Conservation (phyloP, 495 filamentous ascomycete species). For the Aspergillus olivimuriae region DNA sequence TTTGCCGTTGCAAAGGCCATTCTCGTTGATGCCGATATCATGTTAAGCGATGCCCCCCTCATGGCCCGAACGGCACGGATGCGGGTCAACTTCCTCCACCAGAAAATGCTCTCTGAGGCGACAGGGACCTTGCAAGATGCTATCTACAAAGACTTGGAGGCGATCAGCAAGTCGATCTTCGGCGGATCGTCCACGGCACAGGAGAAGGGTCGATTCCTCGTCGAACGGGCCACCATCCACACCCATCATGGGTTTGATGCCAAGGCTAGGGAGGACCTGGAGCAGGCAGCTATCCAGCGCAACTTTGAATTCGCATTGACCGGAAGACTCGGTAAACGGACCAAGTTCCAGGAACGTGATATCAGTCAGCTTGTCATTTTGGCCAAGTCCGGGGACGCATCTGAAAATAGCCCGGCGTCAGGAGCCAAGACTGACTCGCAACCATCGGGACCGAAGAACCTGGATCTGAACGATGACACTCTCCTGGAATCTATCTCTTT, state of each 20-base stretch:
- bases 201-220: conserved; percentile 55
- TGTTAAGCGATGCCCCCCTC: conserved; percentile 38
- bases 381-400: conserved; percentile 58
- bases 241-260: conserved; percentile 79
- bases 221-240: conserved; percentile 78
- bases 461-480: conserved; percentile 88
- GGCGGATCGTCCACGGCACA: conserved; percentile 23
- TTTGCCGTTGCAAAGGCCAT: conserved; percentile 70
- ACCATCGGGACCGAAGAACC: conserved; percentile 49
- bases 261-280: conserved; percentile 65
- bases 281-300: conserved; percentile 53
- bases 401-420: conserved; percentile 3
- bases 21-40: conserved; percentile 43
- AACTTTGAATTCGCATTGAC: conserved; percentile 79
- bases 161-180: conserved; percentile 39
- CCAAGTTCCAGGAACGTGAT: conserved; percentile 84
- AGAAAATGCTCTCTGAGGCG: conserved; percentile 75
- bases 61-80: conserved; percentile 42
- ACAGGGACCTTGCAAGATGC: conserved; percentile 56
- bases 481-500: conserved; percentile 84
- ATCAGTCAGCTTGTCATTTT: conserved; percentile 88
- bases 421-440: conserved; percentile 1
- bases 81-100: conserved; percentile 77
- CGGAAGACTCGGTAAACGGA: conserved; percentile 83
- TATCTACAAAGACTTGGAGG: conserved; percentile 47